Base-by-base conservation (phyloP, 108 stramenopile species). In the Stephanodiscus triporus region DNA sequence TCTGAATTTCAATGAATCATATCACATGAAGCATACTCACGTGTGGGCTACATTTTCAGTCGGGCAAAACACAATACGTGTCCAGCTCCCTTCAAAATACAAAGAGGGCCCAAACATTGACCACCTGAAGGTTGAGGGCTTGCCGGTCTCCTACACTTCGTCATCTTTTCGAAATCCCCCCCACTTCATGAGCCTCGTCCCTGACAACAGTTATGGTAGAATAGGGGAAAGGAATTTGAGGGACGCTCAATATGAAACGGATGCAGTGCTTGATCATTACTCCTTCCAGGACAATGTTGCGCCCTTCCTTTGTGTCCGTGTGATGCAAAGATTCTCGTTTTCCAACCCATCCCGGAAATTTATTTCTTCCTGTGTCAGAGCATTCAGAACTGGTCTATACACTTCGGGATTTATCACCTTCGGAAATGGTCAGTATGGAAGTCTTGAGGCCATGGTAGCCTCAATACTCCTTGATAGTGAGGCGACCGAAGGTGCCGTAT, bases 211-310 rank as follows among this genome's bases (percentile, higher is more conserved):
- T 58, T 60, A 63, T n/a, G 59, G 71, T 66, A 53, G 70, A 47
- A 38, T 71, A 49, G 72, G 69, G 20, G 89, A 84, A 24, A 67
- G 68, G 16, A 80, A 76, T 42, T 29, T 59, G 26, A 69, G 86
- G 10, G 89, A 90, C 66, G 88, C 92, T 4, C 50, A 63, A 20
- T 83, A 86, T 59, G 92, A 93, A 65, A 90, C 88, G 0, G 89
- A 89, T 36, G 90, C 88, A 10, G 82, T 80, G 8, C 80, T 91
- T 32, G 88, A 91, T 63, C 90, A 89, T 55, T 77, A 77, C 63
- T 77, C 87, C 60, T 84, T 82, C 69, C 79, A 89, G 42, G 57
- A 69, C 19, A 89, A 89, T 56, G 82, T 82, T 42, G 87, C 85
- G 4, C 85, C 87, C 9, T 93, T 93, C 74, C 43, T 93, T 23